Percentiles rank a stretch among this genome's conserved stretches.
Evolutionary conservation across 1,284 basidiomycete species (phyloP).

Genomic region (Ustilago trichophora): DNA sequence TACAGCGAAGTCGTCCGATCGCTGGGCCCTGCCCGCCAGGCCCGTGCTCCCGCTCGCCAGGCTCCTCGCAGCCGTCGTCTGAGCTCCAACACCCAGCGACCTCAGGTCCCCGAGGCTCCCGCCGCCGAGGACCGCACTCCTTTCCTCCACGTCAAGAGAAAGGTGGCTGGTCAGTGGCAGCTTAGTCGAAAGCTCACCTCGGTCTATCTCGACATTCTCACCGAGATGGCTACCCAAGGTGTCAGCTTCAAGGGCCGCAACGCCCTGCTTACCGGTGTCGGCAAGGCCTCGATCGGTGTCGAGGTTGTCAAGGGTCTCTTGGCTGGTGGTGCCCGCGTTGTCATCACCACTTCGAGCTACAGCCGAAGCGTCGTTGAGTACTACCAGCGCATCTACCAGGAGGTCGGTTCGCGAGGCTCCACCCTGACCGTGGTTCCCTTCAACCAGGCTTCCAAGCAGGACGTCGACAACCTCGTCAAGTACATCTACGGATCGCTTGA

Average conservation of each 20-base stretch:
- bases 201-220: constrained; percentile 85
- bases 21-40: constrained; percentile 73
- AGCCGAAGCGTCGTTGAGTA: constrained; percentile 84
- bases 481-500: constrained; percentile 95
- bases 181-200: constrained; percentile 92
- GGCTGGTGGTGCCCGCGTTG: constrained; percentile 92
- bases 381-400: constrained; percentile 97
- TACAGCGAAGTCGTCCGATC: constrained; percentile 90
- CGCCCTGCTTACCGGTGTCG: constrained; percentile 94
- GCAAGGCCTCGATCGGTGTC: constrained; percentile 95
- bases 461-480: constrained; percentile 89
- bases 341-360: constrained; percentile 83
- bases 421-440: constrained; percentile 96
- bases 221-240: constrained; percentile 96
- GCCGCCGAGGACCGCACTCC: constrained; percentile 79
- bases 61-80: constrained; percentile 59
- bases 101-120: constrained; percentile 50
- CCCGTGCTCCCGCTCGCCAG: constrained; percentile 70
- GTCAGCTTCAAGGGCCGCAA: constrained; percentile 99
- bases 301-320: constrained; percentile 96
- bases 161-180: constrained; percentile 94
- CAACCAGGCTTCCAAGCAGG: constrained; percentile 97
- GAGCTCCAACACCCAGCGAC: constrained; percentile 68
- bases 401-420: constrained; percentile 90
- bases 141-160: constrained; percentile 93